Evolutionary conservation across 2,329 filamentous ascomycete species (phyloP).

Genomic region (Fusarium verrucosum): DNA sequence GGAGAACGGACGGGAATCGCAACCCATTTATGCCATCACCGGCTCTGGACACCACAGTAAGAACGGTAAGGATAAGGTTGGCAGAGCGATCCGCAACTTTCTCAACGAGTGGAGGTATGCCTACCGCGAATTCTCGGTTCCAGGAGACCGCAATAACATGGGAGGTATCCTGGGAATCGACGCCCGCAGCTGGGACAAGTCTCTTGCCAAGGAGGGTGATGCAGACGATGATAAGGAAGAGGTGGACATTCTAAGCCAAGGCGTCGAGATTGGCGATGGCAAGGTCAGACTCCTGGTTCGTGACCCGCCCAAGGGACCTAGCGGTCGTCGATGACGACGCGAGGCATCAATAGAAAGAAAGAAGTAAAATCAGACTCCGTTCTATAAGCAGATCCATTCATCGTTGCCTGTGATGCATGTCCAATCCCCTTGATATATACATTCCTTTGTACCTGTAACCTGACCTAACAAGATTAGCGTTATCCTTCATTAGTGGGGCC

Average conservation of each 20-base stretch:
- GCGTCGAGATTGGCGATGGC: slow-evolving; percentile 73
- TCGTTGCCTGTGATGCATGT: not conserved
- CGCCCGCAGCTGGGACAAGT: slow-evolving; percentile 73
- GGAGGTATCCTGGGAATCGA: slow-evolving; percentile 80
- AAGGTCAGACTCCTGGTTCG: slow-evolving; percentile 72
- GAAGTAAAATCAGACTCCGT: slow-evolving; percentile 44
- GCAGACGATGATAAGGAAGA: slow-evolving; percentile 55
- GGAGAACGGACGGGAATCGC: slow-evolving; percentile 77
- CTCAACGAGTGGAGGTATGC: slow-evolving; percentile 96
- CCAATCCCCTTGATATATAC: not conserved
- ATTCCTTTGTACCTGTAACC: not conserved
- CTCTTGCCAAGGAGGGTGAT: slow-evolving; percentile 59
- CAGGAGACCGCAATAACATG: slow-evolving; percentile 85
- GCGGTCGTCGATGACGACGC: slow-evolving; percentile 55
- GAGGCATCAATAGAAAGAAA: slow-evolving; percentile 44
- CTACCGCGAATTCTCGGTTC: slow-evolving; percentile 95
- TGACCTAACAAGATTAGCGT: slow-evolving; percentile 6
- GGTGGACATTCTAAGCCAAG: slow-evolving; percentile 69
- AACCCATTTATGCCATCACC: slow-evolving; percentile 93
- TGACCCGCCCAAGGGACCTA: slow-evolving; percentile 67
- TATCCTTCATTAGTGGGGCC: slow-evolving; percentile 14
- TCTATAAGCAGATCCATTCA: slow-evolving; percentile 22
- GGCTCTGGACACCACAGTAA: slow-evolving; percentile 98
- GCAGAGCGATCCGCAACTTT: slow-evolving; percentile 89
- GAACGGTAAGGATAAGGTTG: slow-evolving; percentile 98